phyloP scores from a whole-genome alignment of 2,329 filamentous ascomycete genomes.

The Sporothrix brunneoviolacea region DNA sequence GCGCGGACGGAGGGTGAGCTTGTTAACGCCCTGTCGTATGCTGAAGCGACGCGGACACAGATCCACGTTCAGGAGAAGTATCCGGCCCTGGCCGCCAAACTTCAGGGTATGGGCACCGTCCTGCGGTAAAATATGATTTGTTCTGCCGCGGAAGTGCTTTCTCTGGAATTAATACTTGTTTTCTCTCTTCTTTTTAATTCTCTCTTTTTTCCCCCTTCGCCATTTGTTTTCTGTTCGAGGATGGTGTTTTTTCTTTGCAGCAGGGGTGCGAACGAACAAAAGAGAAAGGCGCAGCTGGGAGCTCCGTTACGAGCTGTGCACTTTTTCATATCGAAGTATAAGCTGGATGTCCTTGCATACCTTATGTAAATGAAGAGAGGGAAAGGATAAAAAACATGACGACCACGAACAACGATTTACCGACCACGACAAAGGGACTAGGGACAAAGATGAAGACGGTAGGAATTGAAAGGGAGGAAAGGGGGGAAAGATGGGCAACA shows the following conservation, averaged over 20 bases:
- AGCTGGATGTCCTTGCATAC: too few species aligned
- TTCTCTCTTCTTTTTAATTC: neutral
- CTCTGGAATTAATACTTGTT: neutral
- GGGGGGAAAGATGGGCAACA: neutral
- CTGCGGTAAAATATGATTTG: slow-evolving; percentile 21
- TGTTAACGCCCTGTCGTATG: slow-evolving; percentile 92
- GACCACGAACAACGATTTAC: too few species aligned
- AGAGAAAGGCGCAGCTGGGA: too few species aligned
- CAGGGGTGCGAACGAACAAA: too few species aligned
- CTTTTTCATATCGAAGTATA: too few species aligned
- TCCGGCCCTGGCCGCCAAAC: slow-evolving; percentile 67
- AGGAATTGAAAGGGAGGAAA: neutral
- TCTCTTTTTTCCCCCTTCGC: neutral
- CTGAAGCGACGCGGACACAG: slow-evolving; percentile 93
- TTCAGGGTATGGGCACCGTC: slow-evolving; percentile 47
- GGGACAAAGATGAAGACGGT: too few species aligned
- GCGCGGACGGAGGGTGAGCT: slow-evolving; percentile 93
- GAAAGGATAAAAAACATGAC: too few species aligned
- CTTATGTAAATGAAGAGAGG: too few species aligned
- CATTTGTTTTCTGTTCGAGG: too few species aligned
- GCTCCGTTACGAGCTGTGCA: too few species aligned
- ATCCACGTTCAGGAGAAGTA: slow-evolving; percentile 87
- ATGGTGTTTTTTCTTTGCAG: too few species aligned
- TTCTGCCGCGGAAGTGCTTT: neutral
- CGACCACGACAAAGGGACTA: too few species aligned